phyloP scores from a whole-genome alignment of 257 asterid species.

The Knoxia roxburghii region DNA sequence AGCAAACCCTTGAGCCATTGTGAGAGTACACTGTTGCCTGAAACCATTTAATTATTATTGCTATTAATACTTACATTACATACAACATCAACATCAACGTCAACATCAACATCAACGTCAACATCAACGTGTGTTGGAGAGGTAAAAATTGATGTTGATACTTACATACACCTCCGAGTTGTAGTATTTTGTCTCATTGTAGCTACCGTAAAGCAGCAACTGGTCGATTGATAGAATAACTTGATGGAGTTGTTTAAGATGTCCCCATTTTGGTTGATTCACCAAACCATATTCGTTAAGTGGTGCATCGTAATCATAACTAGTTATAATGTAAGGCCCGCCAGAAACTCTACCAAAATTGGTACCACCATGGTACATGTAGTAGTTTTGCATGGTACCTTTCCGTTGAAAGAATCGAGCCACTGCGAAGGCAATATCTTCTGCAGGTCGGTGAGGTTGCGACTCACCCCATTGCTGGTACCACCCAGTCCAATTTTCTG shows the following conservation, averaged over 20 bases:
- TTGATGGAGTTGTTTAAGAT: constrained; percentile 34
- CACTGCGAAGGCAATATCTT: constrained; percentile 39
- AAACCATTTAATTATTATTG: too few species aligned
- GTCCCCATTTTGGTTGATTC: constrained; percentile 46
- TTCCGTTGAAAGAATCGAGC: constrained; percentile 31
- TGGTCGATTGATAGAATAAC: constrained; percentile 30
- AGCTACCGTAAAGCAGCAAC: constrained; percentile 29
- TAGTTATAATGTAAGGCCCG: constrained; percentile 35
- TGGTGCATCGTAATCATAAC: constrained; percentile 49
- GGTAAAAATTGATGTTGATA: neutral
- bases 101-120: too few species aligned
- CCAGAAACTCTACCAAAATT: constrained; percentile 39
- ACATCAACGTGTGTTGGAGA: too few species aligned
- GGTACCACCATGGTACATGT: constrained; percentile 51
- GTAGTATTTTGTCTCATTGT: neutral
- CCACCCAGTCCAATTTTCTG: constrained; percentile 49
- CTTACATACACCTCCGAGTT: neutral
- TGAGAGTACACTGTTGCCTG: constrained; percentile 30
- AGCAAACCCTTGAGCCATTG: constrained; percentile 32
- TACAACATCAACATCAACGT: too few species aligned
- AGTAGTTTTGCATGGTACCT: constrained; percentile 39
- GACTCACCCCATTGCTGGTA: constrained; percentile 35
- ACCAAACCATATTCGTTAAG: constrained; percentile 38
- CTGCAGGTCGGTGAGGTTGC: constrained; percentile 40
- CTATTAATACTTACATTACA: too few species aligned